phyloP scores from a whole-genome alignment of 495 filamentous ascomycete species.

The Neurospora sp. region DNA sequence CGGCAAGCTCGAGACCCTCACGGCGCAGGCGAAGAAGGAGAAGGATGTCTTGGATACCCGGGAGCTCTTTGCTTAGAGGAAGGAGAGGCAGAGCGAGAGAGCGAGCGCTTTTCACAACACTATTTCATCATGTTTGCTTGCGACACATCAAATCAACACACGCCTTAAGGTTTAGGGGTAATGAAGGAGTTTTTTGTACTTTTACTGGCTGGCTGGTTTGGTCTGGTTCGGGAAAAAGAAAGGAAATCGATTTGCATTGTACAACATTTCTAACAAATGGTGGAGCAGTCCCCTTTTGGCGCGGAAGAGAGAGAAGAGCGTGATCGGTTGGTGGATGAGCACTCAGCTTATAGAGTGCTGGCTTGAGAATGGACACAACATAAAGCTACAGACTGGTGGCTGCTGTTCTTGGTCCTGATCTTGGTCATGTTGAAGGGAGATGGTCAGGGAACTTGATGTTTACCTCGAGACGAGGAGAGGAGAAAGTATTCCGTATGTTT shows the following conservation, averaged over 20 bases:
- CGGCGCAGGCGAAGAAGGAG: conserved; percentile 47
- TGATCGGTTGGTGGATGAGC: not conserved
- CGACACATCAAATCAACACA: not conserved
- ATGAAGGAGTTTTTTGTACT: not conserved
- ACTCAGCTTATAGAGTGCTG: not conserved
- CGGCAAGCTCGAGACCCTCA: conserved; percentile 62
- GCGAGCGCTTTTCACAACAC: not conserved
- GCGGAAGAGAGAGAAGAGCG: not conserved
- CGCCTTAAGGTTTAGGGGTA: not conserved
- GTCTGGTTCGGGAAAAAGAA: not conserved
- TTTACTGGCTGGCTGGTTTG: not conserved
- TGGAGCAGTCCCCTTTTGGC: not conserved
- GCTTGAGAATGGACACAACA: not conserved
- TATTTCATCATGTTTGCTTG: not conserved
- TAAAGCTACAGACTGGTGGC: not conserved
- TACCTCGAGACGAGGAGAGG: too few species aligned
- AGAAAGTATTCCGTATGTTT: too few species aligned
- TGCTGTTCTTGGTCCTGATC: not conserved
- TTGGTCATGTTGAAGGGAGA: not conserved
- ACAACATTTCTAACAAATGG: not conserved
- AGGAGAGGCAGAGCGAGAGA: not conserved
- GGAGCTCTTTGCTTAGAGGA: conserved; percentile 65
- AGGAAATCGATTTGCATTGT: not conserved
- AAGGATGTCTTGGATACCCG: conserved; percentile 68
- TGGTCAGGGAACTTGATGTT: not conserved